phyloP scores from a whole-genome alignment of 768 basidiomycete genomes.

The Pisolithus albus region DNA sequence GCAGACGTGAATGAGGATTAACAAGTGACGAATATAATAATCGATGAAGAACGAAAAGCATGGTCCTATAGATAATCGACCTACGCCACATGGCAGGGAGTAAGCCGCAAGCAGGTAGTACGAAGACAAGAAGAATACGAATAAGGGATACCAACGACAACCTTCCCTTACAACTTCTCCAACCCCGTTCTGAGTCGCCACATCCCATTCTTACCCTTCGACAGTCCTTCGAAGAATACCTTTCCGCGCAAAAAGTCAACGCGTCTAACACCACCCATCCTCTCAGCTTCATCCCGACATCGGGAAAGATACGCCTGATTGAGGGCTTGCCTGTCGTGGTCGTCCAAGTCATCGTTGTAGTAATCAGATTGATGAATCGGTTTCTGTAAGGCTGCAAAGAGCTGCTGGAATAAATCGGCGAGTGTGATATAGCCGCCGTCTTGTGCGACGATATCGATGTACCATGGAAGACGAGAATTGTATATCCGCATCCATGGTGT shows the following conservation, averaged over 20 bases:
- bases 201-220: conserved; percentile 47
- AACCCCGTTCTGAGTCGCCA: conserved; percentile 58
- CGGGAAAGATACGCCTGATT: conserved; percentile 39
- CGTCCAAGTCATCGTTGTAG: conserved; percentile 50
- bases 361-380: conserved; percentile 48
- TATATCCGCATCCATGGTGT: conserved; percentile 46
- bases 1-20: too few species aligned
- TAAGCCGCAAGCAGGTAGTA: too few species aligned
- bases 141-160: background rate
- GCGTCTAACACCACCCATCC: conserved; percentile 41
- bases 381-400: conserved; percentile 37
- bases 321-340: conserved; percentile 38
- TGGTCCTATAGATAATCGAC: too few species aligned
- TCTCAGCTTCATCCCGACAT: conserved; percentile 31
- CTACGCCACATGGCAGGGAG: too few species aligned
- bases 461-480: conserved; percentile 59
- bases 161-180: background rate
- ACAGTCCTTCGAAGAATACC: conserved; percentile 47
- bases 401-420: conserved; percentile 44
- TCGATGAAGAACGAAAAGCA: too few species aligned
- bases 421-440: conserved; percentile 51
- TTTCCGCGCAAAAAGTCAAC: conserved; percentile 57
- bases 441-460: conserved; percentile 46
- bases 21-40: too few species aligned
- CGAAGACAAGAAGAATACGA: too few species aligned